Percentiles rank a stretch among this genome's conserved stretches.
Conservation (phyloP, 805 yeast genomes). For the Zygotorulaspora sp. region DNA sequence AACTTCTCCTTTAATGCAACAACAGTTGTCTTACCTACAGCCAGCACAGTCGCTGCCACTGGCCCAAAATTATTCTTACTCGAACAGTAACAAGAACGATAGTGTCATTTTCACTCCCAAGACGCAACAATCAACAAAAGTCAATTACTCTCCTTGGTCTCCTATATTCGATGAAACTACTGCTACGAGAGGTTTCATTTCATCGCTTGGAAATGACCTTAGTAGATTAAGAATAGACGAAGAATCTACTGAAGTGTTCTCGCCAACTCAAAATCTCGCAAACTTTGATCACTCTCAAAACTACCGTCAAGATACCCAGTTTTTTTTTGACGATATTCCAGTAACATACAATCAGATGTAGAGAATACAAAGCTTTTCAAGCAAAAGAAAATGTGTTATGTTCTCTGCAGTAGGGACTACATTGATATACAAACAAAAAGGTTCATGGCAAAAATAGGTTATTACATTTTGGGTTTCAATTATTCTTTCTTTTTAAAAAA, state of each 20-base stretch:
- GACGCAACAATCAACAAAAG: constrained; percentile 4
- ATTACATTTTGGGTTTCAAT: not conserved
- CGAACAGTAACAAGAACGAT: constrained; percentile 2
- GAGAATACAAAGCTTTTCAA: too few relatives aligned
- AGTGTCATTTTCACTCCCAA: constrained; percentile 3
- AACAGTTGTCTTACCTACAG: constrained; percentile 11
- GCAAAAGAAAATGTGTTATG: too few relatives aligned
- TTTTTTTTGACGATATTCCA: constrained; percentile 14
- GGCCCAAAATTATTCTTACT: constrained; percentile 2
- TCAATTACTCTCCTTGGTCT: constrained; percentile 12
- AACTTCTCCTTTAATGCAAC: constrained; percentile 14
- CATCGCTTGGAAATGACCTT: constrained; percentile 14
- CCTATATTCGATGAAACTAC: constrained; percentile 3
- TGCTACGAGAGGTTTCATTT: constrained; percentile 3
- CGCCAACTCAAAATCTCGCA: not conserved
- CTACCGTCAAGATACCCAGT: constrained; percentile 12
- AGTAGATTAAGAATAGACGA: constrained; percentile 16
- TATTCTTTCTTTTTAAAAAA: not conserved
- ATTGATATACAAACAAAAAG: too few relatives aligned
- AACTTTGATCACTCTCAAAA: not conserved
- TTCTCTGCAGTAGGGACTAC: too few relatives aligned
- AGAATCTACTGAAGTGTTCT: constrained; percentile 12
- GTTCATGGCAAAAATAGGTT: not conserved
- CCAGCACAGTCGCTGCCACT: constrained; percentile 7
- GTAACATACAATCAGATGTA: constrained; percentile 1